Percentiles rank a stretch among this genome's conserved stretches.
These are phyloP conservation scores for Fraxinus angustifolia DNA, from an alignment of 305 asterid species.

Conservation along the genomic window DNA sequence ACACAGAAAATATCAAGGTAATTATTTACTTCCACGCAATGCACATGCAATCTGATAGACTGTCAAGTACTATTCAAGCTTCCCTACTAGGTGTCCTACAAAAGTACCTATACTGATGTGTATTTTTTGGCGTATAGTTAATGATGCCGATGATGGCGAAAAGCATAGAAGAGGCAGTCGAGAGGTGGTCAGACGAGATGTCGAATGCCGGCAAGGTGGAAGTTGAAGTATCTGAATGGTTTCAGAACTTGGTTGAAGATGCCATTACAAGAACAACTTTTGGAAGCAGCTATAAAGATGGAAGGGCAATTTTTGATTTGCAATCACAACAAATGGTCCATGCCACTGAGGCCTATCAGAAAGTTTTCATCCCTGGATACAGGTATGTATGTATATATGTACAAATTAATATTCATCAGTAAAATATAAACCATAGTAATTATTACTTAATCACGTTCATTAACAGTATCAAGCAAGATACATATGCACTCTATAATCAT, in stretches of 20 bases:
- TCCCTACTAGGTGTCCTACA: not conserved
- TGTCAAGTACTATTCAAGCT: not conserved
- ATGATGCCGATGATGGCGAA: slow-evolving; percentile 81
- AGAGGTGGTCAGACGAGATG: slow-evolving; percentile 56
- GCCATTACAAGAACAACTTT: slow-evolving; percentile 70
- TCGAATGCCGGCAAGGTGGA: slow-evolving; percentile 50
- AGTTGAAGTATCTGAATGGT: slow-evolving; percentile 69
- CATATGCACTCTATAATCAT: not conserved
- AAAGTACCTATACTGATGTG: not conserved
- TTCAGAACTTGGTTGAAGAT: slow-evolving; percentile 64
- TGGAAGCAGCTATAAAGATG: slow-evolving; percentile 77
- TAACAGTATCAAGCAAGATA: not conserved
- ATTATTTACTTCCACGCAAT: not conserved
- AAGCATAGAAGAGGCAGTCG: slow-evolving; percentile 56
- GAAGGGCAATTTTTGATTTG: slow-evolving; percentile 40
- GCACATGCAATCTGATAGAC: not conserved
- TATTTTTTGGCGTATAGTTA: slow-evolving; percentile 31
- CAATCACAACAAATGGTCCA: slow-evolving; percentile 68
- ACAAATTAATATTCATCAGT: not conserved
- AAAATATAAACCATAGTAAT: not conserved
- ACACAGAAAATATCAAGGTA: slow-evolving; percentile 86
- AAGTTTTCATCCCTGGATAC: slow-evolving; percentile 75
- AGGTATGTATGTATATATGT: slow-evolving; percentile 30
- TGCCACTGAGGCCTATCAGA: slow-evolving; percentile 86
- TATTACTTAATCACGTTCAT: not conserved